phyloP scores from a whole-genome alignment of 2,329 filamentous ascomycete species.

The Penicillium oxalicum region DNA sequence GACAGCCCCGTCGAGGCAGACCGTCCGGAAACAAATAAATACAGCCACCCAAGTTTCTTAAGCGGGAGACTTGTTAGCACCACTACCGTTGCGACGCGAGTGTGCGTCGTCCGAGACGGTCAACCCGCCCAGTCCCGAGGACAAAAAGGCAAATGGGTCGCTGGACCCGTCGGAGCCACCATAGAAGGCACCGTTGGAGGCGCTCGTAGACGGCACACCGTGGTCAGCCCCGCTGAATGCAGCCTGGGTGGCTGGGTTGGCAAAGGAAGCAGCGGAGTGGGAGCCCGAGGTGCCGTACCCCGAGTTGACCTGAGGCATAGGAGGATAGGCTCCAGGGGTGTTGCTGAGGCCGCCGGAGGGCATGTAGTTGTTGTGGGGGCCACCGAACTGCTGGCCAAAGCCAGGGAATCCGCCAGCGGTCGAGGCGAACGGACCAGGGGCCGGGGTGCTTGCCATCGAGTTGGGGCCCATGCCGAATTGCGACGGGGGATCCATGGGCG shows the following conservation, averaged over 20 bases:
- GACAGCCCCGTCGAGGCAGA: conserved; percentile 16
- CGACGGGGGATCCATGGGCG: conserved; percentile 78
- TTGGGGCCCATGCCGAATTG: conserved; percentile 80
- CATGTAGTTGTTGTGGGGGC: conserved; percentile 77
- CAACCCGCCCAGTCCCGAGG: conserved; percentile 53
- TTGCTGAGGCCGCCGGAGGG: conserved; percentile 73
- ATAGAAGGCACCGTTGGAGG: conserved; percentile 69
- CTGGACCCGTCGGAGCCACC: conserved; percentile 45
- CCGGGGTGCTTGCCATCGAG: conserved; percentile 79
- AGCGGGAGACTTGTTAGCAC: conserved; percentile 43
- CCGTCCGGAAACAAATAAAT: conserved; percentile 12
- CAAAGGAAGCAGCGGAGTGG: conserved; percentile 80
- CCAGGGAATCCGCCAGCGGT: conserved; percentile 62
- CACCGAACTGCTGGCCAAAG: conserved; percentile 74
- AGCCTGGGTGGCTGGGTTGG: conserved; percentile 87
- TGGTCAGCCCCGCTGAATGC: conserved; percentile 88
- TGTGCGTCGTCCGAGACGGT: conserved; percentile 48
- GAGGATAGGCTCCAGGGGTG: conserved; percentile 70
- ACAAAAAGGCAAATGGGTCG: conserved; percentile 62
- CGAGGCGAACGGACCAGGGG: conserved; percentile 68
- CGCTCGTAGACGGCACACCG: conserved; percentile 68
- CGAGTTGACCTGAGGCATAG: conserved; percentile 62
- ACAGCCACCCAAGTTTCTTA: conserved; percentile 19
- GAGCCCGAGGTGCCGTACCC: conserved; percentile 72
- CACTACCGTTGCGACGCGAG: conserved; percentile 41